Base-by-base conservation (phyloP, 305 asterid species). In the Lippia alba region DNA sequence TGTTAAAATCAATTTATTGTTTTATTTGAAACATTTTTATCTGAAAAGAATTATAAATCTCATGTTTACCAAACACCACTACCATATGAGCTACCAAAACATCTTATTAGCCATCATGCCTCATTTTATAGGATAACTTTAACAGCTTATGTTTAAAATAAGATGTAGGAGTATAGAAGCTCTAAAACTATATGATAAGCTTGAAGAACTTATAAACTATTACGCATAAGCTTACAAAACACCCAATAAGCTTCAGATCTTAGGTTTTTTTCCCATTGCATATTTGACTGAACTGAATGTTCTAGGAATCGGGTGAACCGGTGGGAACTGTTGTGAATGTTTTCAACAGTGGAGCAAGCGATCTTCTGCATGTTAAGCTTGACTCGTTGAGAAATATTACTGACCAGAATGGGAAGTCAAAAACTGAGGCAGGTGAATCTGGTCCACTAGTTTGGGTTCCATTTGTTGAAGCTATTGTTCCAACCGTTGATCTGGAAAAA, bases 401-500 rank as follows among this genome's bases (percentile, higher is more conserved):
- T 53, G 78, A 74, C 32, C 76, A 61, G 66, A 66, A 61, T 66
- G 85, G 78, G 34, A 78, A 71, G 63, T 79, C 77, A 12, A 64
- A 79, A 74, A 45, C 15, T 59, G 86, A 77, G 74, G 71, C 55
- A 70, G 81, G 61, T 66, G 81, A 80, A 70, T 78, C 90, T 76
- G 96, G 88, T 67, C 95, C 91, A 56, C 80, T 88, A 62, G 94
- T 80, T 74, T 94, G 96, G 96, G 80, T 94, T 72, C 99, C 99
- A 46, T 94, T 94, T 79, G 98, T 94, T 72, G 91, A 94, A 86
- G 85, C 91, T 70, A 92, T 92, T 81, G 97, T 94, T 69, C 99
- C 99, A n/a, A 69, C 76, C 15, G 84, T 94, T 70, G 92, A 92
- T 80, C 66, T 88, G 66, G 85, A 76, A 48, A 88, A 82, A 74